phyloP scores from a whole-genome alignment of 768 basidiomycete genomes.

The Podaxis sp. region DNA sequence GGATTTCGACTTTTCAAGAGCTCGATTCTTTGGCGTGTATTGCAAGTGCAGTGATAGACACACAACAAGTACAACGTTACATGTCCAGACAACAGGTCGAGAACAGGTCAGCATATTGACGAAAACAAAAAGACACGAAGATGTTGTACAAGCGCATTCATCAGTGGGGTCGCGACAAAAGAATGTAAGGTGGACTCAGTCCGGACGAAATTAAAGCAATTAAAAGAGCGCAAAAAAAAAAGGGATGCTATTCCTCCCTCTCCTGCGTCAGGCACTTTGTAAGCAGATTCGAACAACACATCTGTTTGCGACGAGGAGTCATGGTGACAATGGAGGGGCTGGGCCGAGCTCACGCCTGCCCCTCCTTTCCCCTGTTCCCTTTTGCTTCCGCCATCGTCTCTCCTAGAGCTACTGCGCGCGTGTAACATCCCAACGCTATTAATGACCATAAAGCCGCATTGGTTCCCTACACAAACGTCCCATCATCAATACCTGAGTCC shows the following conservation, averaged over 20 bases:
- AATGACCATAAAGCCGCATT: constrained; percentile 80
- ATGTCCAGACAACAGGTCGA: constrained; percentile 2
- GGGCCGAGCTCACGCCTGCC: constrained; percentile 40
- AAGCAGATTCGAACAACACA: neutral
- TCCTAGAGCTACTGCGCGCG: constrained; percentile 58
- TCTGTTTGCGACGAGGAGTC: neutral
- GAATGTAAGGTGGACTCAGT: constrained; percentile 6
- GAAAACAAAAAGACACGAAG: neutral
- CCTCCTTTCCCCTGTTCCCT: constrained; percentile 54
- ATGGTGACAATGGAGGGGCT: constrained; percentile 1
- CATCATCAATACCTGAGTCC: constrained; percentile 2
- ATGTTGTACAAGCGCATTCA: neutral
- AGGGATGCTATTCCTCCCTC: constrained; percentile 10
- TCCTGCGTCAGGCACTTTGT: constrained; percentile 2
- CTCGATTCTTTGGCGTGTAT: neutral
- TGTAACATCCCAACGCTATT: constrained; percentile 65
- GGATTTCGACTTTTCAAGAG: neutral
- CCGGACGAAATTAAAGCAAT: constrained; percentile 5
- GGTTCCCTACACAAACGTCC: constrained; percentile 52
- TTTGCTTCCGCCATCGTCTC: constrained; percentile 69
- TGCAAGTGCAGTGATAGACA: neutral
- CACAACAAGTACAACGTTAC: neutral
- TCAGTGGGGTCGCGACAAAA: neutral
- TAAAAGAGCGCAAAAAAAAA: constrained; percentile 4
- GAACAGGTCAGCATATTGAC: neutral